Conservation (phyloP, 352 stramenopile genomes). For the Globisporangium nagaii region DNA sequence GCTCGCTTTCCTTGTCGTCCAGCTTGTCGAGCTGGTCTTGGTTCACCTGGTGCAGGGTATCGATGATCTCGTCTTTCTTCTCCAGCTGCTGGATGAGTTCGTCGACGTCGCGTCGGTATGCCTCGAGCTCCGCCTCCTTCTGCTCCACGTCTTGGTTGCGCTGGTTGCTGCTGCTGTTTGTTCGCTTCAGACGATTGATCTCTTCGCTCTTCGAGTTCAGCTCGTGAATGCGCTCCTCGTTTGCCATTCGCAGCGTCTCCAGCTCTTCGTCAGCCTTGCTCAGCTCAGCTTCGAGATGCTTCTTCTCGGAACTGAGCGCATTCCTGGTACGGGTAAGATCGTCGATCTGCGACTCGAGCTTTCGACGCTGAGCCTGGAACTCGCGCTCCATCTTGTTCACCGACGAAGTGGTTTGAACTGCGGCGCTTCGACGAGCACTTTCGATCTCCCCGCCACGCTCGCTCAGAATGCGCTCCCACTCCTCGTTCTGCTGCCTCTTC, state of each 20-base stretch:
- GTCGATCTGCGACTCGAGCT: conserved; percentile 12
- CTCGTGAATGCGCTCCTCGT: not conserved
- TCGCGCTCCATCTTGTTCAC: conserved; percentile 31
- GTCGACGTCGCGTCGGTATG: conserved; percentile 6
- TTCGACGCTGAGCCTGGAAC: not conserved
- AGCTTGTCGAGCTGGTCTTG: conserved; percentile 20
- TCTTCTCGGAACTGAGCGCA: not conserved
- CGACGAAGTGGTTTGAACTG: conserved; percentile 25
- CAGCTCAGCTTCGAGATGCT: conserved; percentile 10
- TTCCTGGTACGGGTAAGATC: conserved; percentile 1
- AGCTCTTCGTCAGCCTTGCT: conserved; percentile 3
- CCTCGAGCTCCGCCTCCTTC: not conserved
- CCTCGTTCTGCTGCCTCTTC: conserved; percentile 14
- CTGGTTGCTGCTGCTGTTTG: not conserved
- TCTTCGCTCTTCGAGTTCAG: conserved; percentile 7
- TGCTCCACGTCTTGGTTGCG: not conserved
- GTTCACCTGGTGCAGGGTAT: conserved; percentile 5
- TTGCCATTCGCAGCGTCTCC: not conserved
- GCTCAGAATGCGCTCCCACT: conserved; percentile 31
- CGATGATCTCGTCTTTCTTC: conserved; percentile 9
- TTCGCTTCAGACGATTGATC: conserved; percentile 1
- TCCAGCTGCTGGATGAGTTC: conserved; percentile 4
- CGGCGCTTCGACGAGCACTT: conserved; percentile 23
- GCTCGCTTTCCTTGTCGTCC: conserved; percentile 24
- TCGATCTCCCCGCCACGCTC: conserved; percentile 42